Evolutionary conservation across 495 filamentous ascomycete genomes (phyloP).

Genomic region (Tuber magnatum): DNA sequence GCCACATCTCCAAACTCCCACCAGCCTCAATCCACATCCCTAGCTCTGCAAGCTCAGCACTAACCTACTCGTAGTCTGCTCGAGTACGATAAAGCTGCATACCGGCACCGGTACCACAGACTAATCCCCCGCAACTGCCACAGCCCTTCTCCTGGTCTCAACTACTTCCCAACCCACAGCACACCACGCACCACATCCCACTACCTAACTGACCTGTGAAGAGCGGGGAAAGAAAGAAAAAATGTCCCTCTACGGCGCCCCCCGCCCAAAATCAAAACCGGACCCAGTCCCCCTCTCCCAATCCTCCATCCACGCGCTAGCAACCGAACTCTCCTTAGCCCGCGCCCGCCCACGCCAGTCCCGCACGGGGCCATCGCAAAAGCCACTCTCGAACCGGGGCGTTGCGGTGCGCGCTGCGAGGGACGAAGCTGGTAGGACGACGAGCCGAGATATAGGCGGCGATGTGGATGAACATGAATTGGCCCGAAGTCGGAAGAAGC

Average conservation of each 20-base stretch:
- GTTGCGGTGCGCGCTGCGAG: constrained; percentile 23
- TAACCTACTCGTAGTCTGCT: too few species aligned
- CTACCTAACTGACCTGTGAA: too few species aligned
- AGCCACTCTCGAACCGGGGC: constrained; percentile 34
- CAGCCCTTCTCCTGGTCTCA: too few species aligned
- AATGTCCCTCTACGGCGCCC: constrained; percentile 64
- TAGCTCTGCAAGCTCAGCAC: too few species aligned
- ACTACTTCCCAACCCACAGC: too few species aligned
- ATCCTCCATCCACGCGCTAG: constrained; percentile 65
- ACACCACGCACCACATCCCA: too few species aligned
- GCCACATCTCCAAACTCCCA: too few species aligned
- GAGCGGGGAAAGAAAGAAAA: neutral
- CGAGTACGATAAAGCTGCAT: too few species aligned
- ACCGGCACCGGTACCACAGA: too few species aligned
- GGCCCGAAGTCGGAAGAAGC: constrained; percentile 60
- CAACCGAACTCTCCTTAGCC: constrained; percentile 66
- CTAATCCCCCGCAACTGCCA: too few species aligned
- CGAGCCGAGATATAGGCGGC: constrained; percentile 13
- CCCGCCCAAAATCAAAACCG: constrained; percentile 55
- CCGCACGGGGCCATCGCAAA: constrained; percentile 59
- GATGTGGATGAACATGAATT: constrained; percentile 36
- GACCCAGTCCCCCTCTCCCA: constrained; percentile 57
- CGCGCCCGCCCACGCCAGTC: constrained; percentile 50
- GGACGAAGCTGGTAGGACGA: constrained; percentile 19
- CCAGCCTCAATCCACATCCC: too few species aligned